A percentile compares a stretch with the other conserved stretches of the same genome.
Conservation (phyloP, 352 stramenopile species). For the Pythium insidiosum region DNA sequence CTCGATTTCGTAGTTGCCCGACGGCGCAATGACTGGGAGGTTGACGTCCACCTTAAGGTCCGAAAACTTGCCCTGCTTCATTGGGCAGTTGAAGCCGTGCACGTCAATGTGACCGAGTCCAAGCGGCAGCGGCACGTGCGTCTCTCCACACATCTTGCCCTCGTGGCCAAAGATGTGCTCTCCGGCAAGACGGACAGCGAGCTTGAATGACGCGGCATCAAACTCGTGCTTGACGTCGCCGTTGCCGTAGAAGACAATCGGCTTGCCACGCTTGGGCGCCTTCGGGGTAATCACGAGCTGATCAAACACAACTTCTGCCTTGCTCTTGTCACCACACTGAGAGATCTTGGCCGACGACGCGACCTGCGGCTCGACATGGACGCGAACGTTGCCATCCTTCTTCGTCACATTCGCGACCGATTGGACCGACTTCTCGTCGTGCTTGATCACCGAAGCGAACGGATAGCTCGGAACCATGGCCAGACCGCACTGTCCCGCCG, state of each 20-base stretch:
- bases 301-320: conserved; percentile 56
- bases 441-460: conserved; percentile 29
- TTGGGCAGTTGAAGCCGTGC: conserved; percentile 68
- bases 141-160: conserved; percentile 70
- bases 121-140: conserved; percentile 68
- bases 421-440: conserved; percentile 7
- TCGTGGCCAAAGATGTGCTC: conserved; percentile 66
- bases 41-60: conserved; percentile 78
- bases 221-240: conserved; percentile 67
- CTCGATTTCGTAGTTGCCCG: conserved; percentile 78
- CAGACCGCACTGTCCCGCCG: conserved; percentile 62
- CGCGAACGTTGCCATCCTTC: conserved; percentile 19
- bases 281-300: conserved; percentile 55
- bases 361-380: no score
- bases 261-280: conserved; percentile 67
- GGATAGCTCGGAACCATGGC: conserved; percentile 72
- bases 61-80: conserved; percentile 52
- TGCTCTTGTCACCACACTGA: conserved; percentile 66
- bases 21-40: conserved; percentile 66
- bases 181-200: conserved; percentile 64
- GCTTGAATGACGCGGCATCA: conserved; percentile 48
- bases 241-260: conserved; percentile 60
- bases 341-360: conserved; percentile 71
- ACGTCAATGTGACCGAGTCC: conserved; percentile 83
- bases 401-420: no score